Conservation (phyloP, 2,329 filamentous ascomycete genomes). For the Diaporthe citrichinensis region DNA sequence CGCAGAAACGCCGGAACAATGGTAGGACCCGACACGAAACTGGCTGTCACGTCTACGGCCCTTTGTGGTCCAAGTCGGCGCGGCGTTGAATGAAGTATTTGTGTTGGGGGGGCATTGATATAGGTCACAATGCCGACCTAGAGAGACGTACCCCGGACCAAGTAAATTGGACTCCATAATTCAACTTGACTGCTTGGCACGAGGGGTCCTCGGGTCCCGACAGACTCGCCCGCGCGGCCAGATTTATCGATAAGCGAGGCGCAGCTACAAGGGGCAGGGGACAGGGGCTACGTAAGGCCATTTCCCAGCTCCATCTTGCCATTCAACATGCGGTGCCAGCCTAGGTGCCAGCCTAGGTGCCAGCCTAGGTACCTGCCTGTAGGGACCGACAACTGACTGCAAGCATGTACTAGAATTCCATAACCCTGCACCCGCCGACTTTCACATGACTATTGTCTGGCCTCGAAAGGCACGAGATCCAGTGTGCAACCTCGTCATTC, state of each 20-base stretch:
- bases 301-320: constrained; percentile 13
- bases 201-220: constrained; percentile 37
- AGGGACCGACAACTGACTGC: neutral
- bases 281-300: constrained; percentile 21
- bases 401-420: neutral
- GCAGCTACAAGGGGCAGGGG: constrained; percentile 14
- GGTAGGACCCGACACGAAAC: neutral
- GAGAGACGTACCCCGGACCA: constrained; percentile 4
- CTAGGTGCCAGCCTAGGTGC: neutral
- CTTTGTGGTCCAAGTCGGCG: constrained; percentile 1
- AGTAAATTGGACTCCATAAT: constrained; percentile 31
- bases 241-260: constrained; percentile 36
- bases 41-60: neutral
- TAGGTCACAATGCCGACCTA: constrained; percentile 10
- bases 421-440: neutral
- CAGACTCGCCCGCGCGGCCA: constrained; percentile 12
- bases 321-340: constrained; percentile 12
- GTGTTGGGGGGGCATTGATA: constrained; percentile 27
- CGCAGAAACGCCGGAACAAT: constrained; percentile 3
- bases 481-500: neutral
- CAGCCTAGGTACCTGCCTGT: neutral
- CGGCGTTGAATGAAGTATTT: constrained; percentile 1
- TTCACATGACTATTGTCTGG: neutral
- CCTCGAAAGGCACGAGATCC: neutral
- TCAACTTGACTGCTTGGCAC: constrained; percentile 13